Evolutionary conservation across 495 filamentous ascomycete species (phyloP).

Genomic region (Astrothelium macrocarpum): DNA sequence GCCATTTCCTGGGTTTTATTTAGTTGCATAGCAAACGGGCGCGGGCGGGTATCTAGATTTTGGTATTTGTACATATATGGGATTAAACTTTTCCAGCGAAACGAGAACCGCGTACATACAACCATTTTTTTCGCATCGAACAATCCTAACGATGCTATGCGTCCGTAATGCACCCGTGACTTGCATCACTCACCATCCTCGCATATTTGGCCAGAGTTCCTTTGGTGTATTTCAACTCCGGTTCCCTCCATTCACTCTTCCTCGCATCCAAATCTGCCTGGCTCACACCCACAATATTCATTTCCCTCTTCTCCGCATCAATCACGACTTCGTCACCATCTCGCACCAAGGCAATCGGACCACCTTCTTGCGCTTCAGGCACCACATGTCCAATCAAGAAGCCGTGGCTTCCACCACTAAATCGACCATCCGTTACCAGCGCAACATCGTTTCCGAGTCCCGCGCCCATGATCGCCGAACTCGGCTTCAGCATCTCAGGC

Average conservation of each 20-base stretch:
- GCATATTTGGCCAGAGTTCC: slow-evolving; percentile 75
- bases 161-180: slow-evolving; percentile 74
- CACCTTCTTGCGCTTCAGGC: slow-evolving; percentile 60
- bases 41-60: neutral
- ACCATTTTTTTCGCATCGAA: neutral
- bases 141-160: slow-evolving; percentile 22
- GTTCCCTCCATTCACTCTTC: slow-evolving; percentile 56
- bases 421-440: slow-evolving; percentile 68
- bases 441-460: slow-evolving; percentile 76
- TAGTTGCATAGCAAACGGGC: neutral
- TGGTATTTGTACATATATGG: neutral
- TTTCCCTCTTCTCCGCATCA: slow-evolving; percentile 55
- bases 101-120: neutral
- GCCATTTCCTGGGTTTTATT: neutral
- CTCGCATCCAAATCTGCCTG: slow-evolving; percentile 56
- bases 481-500: slow-evolving; percentile 84
- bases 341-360: slow-evolving; percentile 56
- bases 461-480: slow-evolving; percentile 74
- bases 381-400: slow-evolving; percentile 72
- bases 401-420: slow-evolving; percentile 68
- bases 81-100: neutral
- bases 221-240: slow-evolving; percentile 54
- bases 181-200: slow-evolving; percentile 56
- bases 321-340: slow-evolving; percentile 64
- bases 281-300: slow-evolving; percentile 49